phyloP scores from a whole-genome alignment of 768 basidiomycete species.

The Serendipita sp. region DNA sequence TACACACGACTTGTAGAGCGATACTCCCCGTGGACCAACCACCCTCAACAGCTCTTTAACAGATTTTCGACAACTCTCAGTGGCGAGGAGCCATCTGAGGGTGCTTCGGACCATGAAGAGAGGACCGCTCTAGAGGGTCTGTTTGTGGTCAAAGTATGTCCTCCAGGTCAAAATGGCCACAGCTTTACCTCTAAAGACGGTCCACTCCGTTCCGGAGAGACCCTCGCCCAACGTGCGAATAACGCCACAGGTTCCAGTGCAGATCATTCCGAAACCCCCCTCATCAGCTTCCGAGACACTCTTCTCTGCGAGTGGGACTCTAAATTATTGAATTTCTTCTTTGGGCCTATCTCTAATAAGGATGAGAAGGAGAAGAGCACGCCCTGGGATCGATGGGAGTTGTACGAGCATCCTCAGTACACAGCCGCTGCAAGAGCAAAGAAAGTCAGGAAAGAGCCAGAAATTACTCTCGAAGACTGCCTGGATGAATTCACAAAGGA shows the following conservation, averaged over 20 bases:
- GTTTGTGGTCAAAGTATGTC: constrained; percentile 32
- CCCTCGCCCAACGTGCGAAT: constrained; percentile 13
- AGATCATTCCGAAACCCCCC: constrained; percentile 10
- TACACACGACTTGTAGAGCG: constrained; percentile 53
- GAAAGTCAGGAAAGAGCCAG: constrained; percentile 36
- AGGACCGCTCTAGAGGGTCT: constrained; percentile 35
- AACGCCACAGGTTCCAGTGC: constrained; percentile 13
- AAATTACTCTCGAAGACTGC: constrained; percentile 75
- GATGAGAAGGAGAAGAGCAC: constrained; percentile 29
- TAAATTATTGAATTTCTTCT: constrained; percentile 59
- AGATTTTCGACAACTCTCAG: neutral
- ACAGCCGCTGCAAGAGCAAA: constrained; percentile 36
- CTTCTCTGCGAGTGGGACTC: constrained; percentile 74
- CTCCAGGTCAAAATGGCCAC: constrained; percentile 22
- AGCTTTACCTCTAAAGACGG: neutral
- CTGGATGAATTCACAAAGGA: constrained; percentile 89
- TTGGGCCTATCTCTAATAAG: constrained; percentile 31
- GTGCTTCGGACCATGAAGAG: constrained; percentile 4
- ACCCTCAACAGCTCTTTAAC: constrained; percentile 42
- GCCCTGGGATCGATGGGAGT: constrained; percentile 45
- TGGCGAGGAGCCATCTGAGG: neutral
- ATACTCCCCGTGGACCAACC: constrained; percentile 52
- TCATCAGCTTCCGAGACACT: constrained; percentile 59
- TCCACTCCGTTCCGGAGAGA: constrained; percentile 40
- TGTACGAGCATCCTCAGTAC: constrained; percentile 61